Evolutionary conservation across 495 filamentous ascomycete species (phyloP).

Genomic region (Oleoguttula mirabilis): DNA sequence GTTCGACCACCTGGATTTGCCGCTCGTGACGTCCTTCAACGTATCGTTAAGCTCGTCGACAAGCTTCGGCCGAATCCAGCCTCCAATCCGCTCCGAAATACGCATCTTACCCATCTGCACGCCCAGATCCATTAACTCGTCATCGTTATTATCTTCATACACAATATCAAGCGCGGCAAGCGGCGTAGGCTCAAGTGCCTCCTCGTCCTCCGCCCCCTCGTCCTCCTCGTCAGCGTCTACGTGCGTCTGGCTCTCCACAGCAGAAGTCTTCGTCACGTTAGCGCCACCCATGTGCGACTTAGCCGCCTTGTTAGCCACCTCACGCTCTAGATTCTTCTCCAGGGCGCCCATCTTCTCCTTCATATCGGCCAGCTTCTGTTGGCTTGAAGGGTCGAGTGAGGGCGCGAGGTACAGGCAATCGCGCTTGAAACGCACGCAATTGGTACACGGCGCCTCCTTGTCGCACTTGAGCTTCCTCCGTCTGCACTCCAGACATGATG

Average conservation of each 20-base stretch:
- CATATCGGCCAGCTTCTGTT: conserved; percentile 51
- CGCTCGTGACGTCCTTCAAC: conserved; percentile 14
- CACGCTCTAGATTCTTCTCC: conserved; percentile 48
- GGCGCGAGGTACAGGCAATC: conserved; percentile 55
- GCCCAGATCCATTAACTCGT: conserved; percentile 58
- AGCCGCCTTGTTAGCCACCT: conserved; percentile 30
- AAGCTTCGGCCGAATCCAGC: conserved; percentile 43
- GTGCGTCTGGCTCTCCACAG: neutral
- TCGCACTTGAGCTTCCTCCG: conserved; percentile 72
- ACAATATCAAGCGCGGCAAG: conserved; percentile 49
- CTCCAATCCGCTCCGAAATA: conserved; percentile 60
- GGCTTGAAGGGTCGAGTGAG: conserved; percentile 46
- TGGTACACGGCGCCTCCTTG: conserved; percentile 59
- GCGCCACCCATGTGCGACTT: conserved; percentile 13
- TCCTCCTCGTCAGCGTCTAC: conserved; percentile 31
- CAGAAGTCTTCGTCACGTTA: conserved; percentile 1
- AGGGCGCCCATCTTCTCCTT: conserved; percentile 58
- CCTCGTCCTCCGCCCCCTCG: conserved; percentile 32
- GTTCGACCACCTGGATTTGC: conserved; percentile 3
- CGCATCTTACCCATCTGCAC: conserved; percentile 51
- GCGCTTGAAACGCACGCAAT: conserved; percentile 49
- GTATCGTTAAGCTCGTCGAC: conserved; percentile 47
- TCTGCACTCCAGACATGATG: conserved; percentile 58
- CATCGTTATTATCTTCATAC: conserved; percentile 47
- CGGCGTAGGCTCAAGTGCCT: conserved; percentile 41